These are phyloP conservation scores for Collybia nuda DNA, from an alignment of 768 basidiomycete genomes.

Conservation along the genomic window DNA sequence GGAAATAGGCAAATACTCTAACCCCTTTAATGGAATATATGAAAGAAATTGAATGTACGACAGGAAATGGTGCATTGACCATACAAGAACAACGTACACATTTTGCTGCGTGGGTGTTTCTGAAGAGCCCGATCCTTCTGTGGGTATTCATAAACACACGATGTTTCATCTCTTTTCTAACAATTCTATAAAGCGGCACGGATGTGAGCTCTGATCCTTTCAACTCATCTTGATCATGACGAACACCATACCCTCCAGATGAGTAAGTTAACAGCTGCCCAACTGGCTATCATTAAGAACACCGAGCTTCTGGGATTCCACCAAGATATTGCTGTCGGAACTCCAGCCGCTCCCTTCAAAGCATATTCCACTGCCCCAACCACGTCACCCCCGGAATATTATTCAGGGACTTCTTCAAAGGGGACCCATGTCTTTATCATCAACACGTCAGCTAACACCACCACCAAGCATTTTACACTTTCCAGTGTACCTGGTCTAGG, in stretches of 20 bases:
- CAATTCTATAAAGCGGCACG: conserved; percentile 27
- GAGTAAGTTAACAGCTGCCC: conserved; percentile 33
- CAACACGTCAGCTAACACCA: conserved; percentile 39
- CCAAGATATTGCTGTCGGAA: conserved; percentile 46
- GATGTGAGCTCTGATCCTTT: conserved; percentile 24
- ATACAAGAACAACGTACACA: conserved; percentile 53
- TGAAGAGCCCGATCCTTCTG: conserved; percentile 59
- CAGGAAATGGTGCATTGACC: conserved; percentile 49
- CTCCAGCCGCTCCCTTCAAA: conserved; percentile 48
- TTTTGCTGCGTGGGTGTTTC: conserved; percentile 58
- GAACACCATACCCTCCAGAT: conserved; percentile 30
- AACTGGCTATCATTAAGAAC: conserved; percentile 51
- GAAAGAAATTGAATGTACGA: background rate
- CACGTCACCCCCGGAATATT: conserved; percentile 52
- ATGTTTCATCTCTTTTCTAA: background rate
- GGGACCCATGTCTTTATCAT: conserved; percentile 57
- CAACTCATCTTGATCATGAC: background rate
- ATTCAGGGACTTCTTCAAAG: conserved; percentile 45
- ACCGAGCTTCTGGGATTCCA: conserved; percentile 53
- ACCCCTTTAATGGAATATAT: too few species aligned
- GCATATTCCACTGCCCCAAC: conserved; percentile 34
- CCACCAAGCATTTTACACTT: conserved; percentile 46
- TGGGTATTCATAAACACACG: conserved; percentile 13
- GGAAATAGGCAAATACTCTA: conserved; percentile 33
- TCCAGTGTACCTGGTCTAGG: conserved; percentile 45